These are phyloP conservation scores for Penicillium sp. DNA, from an alignment of 2,329 filamentous ascomycete species.

Conservation along the genomic window DNA sequence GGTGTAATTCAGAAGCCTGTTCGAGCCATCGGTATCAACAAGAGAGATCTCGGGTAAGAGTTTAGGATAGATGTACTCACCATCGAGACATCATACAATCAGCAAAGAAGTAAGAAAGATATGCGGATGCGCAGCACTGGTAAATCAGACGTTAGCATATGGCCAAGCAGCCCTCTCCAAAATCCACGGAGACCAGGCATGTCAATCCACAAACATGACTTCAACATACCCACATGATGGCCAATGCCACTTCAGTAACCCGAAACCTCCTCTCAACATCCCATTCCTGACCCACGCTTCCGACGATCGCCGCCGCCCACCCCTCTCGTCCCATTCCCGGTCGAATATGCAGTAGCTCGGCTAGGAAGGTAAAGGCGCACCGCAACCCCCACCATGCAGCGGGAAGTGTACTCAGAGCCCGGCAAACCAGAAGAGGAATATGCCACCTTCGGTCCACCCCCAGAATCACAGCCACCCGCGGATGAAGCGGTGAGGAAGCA, in stretches of 20 bases:
- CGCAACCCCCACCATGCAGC: slow-evolving; percentile 71
- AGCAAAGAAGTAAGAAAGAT: slow-evolving; percentile 79
- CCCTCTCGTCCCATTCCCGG: slow-evolving; percentile 44
- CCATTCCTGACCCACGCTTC: slow-evolving; percentile 41
- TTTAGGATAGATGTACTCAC: slow-evolving; percentile 44
- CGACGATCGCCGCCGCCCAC: slow-evolving; percentile 40
- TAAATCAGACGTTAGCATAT: slow-evolving; percentile 2
- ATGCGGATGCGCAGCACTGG: slow-evolving; percentile 71
- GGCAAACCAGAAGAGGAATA: slow-evolving; percentile 68
- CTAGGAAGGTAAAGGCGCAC: slow-evolving; percentile 66
- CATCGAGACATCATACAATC: slow-evolving; percentile 83
- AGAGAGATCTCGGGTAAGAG: background rate
- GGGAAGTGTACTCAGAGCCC: slow-evolving; percentile 69
- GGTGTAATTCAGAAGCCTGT: slow-evolving; percentile 79
- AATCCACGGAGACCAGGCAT: background rate
- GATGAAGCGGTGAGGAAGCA: slow-evolving; percentile 57
- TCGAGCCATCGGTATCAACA: background rate
- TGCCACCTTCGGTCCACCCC: slow-evolving; percentile 73
- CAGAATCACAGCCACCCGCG: slow-evolving; percentile 74
- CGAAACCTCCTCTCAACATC: slow-evolving; percentile 51
- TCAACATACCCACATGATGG: slow-evolving; percentile 68
- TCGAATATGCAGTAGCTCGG: slow-evolving; percentile 57
- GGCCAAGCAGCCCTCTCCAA: background rate
- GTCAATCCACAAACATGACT: slow-evolving; percentile 2
- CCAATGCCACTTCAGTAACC: slow-evolving; percentile 68